phyloP scores from a whole-genome alignment of 371 early-diverging fungal species.

The Actinomucor elegans region DNA sequence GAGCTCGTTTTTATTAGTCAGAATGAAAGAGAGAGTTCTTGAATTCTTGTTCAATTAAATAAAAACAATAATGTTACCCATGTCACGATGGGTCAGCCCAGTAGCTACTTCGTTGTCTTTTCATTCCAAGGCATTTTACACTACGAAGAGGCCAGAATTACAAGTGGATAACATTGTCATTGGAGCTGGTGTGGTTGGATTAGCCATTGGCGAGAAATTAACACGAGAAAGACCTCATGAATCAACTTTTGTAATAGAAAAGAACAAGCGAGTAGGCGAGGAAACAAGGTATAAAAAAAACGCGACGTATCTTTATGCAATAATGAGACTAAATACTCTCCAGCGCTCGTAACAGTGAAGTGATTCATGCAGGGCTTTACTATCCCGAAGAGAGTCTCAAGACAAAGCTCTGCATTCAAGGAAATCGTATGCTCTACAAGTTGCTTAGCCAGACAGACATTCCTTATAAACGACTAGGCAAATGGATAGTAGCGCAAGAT shows the following conservation, averaged over 20 bases:
- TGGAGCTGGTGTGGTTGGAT: conserved; percentile 82
- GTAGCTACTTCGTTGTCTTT: too few relatives aligned
- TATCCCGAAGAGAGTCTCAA: conserved; percentile 80
- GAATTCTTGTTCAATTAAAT: too few relatives aligned
- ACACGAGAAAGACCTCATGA: conserved; percentile 41
- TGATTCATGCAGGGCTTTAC: conserved; percentile 91
- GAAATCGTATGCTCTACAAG: conserved; percentile 70
- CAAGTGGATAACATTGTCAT: conserved; percentile 74
- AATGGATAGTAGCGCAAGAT: conserved; percentile 80
- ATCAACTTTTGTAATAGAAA: conserved; percentile 66
- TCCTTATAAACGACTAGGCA: conserved; percentile 60
- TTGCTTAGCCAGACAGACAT: conserved; percentile 52
- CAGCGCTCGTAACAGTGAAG: conserved; percentile 90
- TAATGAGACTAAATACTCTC: neutral
- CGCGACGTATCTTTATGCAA: too few relatives aligned
- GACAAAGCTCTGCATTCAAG: conserved; percentile 78
- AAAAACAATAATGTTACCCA: too few relatives aligned
- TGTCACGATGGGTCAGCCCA: too few relatives aligned
- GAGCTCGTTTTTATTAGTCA: too few relatives aligned
- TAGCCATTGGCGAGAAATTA: conserved; percentile 70
- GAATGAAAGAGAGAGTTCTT: too few relatives aligned
- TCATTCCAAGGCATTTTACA: conserved; percentile 88
- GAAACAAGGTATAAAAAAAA: conserved; percentile 63
- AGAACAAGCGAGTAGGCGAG: conserved; percentile 61
- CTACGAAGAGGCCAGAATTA: conserved; percentile 30